Base-by-base conservation (phyloP, 164 flowering plant species). In the Umbellularia californica region DNA sequence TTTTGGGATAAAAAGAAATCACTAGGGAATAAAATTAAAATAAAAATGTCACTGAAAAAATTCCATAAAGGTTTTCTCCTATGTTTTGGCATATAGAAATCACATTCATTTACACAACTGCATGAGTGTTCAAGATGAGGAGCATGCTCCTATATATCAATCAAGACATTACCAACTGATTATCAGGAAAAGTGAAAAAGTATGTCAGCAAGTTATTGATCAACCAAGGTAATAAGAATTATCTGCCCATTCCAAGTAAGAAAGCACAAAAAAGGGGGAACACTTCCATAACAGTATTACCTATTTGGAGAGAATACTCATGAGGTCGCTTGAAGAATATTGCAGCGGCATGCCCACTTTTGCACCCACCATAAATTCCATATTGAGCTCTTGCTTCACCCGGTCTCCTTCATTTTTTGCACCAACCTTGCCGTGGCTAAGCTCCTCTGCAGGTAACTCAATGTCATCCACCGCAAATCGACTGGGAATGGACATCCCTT, bases 301-400 rank as follows among this genome's bases (percentile, higher is more conserved):
- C 90, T 88, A 87, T 80, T 91, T 85, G 17, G 90, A 86, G 81
- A 89, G 84, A 62, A 87, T 87, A 72, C 93, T 81, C 91, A 85
- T 91, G 69, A 85, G 83, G 80, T 89, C 91, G 73, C 76, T 85
- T 12, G 87, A 75, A 63, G 89, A 75, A 11, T 84, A 80, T 58
- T 76, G 88, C 25, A 84, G 33, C 60, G 87, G 85, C 22, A 75
- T 58, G 33, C 86, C 84, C 65, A 77, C 81, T 74, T 75, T 88
- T 35, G 80, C 79, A 83, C 78, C 81, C 51, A 81, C 87, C 52
- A 77, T 11, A 51, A 80, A 79, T 28, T 88, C 88, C 72, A 83
- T 47, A 75, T 71, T 82, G 62, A 85, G 82, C 81, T 90, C 93
- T 76, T 85, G 88, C 84, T 89, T 89, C 75, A 88, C 87, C 76